These are phyloP conservation scores for Penicillium egyptiacum DNA, from an alignment of 495 filamentous ascomycete species.

Conservation along the genomic window DNA sequence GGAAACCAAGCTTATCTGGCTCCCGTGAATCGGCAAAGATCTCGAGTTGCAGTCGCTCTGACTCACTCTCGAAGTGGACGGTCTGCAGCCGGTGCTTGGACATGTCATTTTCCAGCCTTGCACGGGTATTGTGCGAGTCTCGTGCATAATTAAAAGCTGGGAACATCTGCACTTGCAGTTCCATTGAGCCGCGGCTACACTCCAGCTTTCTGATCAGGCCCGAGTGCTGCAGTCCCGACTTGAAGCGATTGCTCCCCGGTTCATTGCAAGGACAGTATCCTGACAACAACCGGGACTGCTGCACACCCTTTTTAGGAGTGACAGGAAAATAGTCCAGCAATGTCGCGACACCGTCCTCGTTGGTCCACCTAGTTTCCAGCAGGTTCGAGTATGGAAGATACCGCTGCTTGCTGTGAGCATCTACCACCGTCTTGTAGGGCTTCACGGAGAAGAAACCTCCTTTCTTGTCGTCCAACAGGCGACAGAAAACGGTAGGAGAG, in stretches of 20 bases:
- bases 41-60: constrained; percentile 61
- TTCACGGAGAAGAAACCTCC: constrained; percentile 67
- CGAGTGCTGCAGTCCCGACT: constrained; percentile 43
- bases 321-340: constrained; percentile 70
- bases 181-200: constrained; percentile 62
- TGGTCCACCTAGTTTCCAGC: constrained; percentile 68
- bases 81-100: constrained; percentile 52
- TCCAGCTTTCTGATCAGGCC: constrained; percentile 65
- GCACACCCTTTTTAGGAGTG: constrained; percentile 24
- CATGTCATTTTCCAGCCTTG: constrained; percentile 31
- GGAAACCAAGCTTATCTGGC: constrained; percentile 44
- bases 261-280: constrained; percentile 43
- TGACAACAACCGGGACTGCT: constrained; percentile 29
- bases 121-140: constrained; percentile 50
- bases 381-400: constrained; percentile 71
- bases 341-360: constrained; percentile 69
- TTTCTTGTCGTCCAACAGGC: constrained; percentile 67
- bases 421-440: constrained; percentile 41
- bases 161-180: constrained; percentile 65
- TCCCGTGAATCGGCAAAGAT: constrained; percentile 61
- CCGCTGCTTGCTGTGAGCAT: constrained; percentile 64
- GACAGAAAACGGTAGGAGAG: constrained; percentile 65
- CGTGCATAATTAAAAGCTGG: constrained; percentile 69
- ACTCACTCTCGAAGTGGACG: constrained; percentile 58
- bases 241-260: constrained; percentile 34